phyloP scores from a whole-genome alignment of 2,329 filamentous ascomycete species.

The Geosmithia flava region DNA sequence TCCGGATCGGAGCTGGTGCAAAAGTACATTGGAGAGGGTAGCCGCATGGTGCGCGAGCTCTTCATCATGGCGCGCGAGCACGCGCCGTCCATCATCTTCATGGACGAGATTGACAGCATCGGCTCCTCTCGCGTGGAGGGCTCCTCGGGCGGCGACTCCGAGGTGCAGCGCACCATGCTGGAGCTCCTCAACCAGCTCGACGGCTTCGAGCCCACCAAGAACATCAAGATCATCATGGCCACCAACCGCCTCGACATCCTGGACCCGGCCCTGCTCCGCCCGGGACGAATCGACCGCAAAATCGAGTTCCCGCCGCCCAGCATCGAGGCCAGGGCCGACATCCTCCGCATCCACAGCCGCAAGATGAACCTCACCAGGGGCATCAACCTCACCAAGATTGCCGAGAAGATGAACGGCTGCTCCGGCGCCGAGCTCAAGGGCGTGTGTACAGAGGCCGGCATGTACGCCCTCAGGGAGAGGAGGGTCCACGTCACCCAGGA shows the following conservation, averaged over 20 bases:
- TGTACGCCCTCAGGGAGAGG: slow-evolving; percentile 92
- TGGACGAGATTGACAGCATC: slow-evolving; percentile 99
- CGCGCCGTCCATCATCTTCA: slow-evolving; percentile 98
- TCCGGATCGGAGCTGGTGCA: slow-evolving; percentile 94
- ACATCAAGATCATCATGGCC: slow-evolving; percentile 99
- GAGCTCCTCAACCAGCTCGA: slow-evolving; percentile 97
- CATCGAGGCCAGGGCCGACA: slow-evolving; percentile 92
- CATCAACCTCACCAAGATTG: slow-evolving; percentile 96
- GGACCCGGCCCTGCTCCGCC: slow-evolving; percentile 84
- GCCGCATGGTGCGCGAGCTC: slow-evolving; percentile 94
- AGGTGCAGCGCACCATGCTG: slow-evolving; percentile 97
- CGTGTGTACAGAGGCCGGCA: slow-evolving; percentile 96
- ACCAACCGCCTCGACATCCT: slow-evolving; percentile 97
- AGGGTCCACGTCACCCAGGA: slow-evolving; percentile 98
- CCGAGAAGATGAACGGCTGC: slow-evolving; percentile 99
- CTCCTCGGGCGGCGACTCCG: slow-evolving; percentile 87
- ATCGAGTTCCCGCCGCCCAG: slow-evolving; percentile 98
- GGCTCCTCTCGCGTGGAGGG: slow-evolving; percentile 95
- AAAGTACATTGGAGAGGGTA: slow-evolving; percentile 98
- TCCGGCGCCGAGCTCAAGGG: slow-evolving; percentile 96
- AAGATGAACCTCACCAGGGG: slow-evolving; percentile 98
- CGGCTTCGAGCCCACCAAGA: slow-evolving; percentile 97
- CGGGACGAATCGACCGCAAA: slow-evolving; percentile 96
- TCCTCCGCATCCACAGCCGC: slow-evolving; percentile 90
- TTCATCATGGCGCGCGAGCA: slow-evolving; percentile 99